Evolutionary conservation across 305 asterid species (phyloP), one percentile per base, ranked within the genome.

Genomic region (Ajuga reptans): DNA sequence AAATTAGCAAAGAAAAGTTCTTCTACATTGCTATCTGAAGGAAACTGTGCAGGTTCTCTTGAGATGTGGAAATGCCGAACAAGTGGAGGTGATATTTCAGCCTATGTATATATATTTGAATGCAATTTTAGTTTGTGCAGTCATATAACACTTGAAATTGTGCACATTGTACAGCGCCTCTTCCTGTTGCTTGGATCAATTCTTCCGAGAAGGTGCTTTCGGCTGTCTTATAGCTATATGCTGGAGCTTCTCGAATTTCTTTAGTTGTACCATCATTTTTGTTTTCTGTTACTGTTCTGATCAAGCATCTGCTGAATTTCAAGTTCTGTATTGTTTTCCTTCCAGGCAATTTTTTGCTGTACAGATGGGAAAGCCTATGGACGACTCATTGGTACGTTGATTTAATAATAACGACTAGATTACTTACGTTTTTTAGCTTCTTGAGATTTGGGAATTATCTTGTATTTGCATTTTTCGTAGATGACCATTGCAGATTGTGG

Each of bases 1-100:
- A 85, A 88, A 77, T 83, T 88, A 73, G 83, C 75, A 14, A 79
- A 78, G 83, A 86, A 82, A 81, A 81, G 78, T 76, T 82, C 92
- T 61, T 85, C 90, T 21, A 68, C 54, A 59, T 68, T 90, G 79
- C 82, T 90, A 0, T 77, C 86, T 39, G 79, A 69, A 61, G 81
- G 77, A 77, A 18, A 78, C 58, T 33, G 60, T 53, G 73, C 81
- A 41, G 79, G 72, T 52, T 76, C 75, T 11, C 81, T 74, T 29
- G 97, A 90, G 76, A 59, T 76, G 65, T 90, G 96, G 97, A 84
- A 80, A 55, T 85, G 86, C 74, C 86, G 79, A 77, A 83, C 91
- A 39, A 84, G 88, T 55, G 90, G 92, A 88, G 97, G 97, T 90
- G 33, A 68, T 58, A 45, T 66, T 18, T 52, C n/a, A 31, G 62